Percentiles rank a stretch among this genome's conserved stretches.
Conservation (phyloP, 2,329 filamentous ascomycete species). For the Trichoderma atroviride region DNA sequence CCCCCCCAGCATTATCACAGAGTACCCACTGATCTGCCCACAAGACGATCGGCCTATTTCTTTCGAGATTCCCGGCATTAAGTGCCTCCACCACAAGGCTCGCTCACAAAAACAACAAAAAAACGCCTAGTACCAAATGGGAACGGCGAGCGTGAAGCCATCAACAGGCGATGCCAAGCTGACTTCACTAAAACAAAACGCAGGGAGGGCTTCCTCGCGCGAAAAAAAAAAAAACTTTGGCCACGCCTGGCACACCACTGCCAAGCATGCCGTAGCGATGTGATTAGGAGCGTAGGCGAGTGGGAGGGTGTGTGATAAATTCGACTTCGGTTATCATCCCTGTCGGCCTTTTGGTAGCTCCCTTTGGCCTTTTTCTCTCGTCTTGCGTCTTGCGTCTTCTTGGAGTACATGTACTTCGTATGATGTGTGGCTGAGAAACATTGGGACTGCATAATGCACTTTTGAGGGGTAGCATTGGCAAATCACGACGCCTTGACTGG, state of each 20-base stretch:
- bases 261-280: not conserved
- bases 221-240: not conserved
- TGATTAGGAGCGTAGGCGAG: not conserved
- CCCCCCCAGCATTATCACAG: not conserved
- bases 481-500: not conserved
- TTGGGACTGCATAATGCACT: not conserved
- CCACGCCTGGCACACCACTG: not conserved
- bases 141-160: constrained; percentile 12
- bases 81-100: constrained; percentile 11
- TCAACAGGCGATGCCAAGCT: not conserved
- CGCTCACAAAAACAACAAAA: not conserved
- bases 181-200: not conserved
- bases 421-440: constrained; percentile 5
- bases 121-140: constrained; percentile 13
- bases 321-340: not conserved
- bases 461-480: not conserved
- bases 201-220: not conserved
- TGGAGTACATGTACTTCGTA: constrained; percentile 3
- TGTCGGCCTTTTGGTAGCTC: constrained; percentile 8
- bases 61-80: constrained; percentile 18
- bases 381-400: not conserved
- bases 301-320: constrained; percentile 2
- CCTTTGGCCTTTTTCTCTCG: not conserved
- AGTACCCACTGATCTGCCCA: constrained; percentile 22
- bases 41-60: constrained; percentile 11